Base-by-base conservation (phyloP, 305 asterid species). In the Petunia hybrid region DNA sequence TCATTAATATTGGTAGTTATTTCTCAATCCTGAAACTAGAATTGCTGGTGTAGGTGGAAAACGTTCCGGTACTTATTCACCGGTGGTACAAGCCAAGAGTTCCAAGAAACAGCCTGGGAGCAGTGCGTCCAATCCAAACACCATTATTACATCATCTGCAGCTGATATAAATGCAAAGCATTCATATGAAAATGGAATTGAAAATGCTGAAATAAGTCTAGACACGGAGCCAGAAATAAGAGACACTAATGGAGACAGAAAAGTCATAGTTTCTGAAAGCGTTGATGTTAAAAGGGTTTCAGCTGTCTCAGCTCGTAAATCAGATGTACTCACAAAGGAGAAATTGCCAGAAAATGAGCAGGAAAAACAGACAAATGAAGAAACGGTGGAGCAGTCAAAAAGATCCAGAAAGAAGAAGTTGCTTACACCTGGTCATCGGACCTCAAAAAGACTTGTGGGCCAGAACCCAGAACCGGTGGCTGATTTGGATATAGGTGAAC, bases 391-490 rank as follows among this genome's bases (percentile, higher is more conserved):
- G 61, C 51, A 83, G 41, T 77, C 81, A 40, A 22, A 53, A 43
- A 71, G 78, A 57, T 42, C 40, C 62, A 82, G 81, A 67, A 81
- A 62, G 57, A 82, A 76, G 74, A 71, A 86, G 76, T 81, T 80
- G 76, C 45, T 61, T 53, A 68, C 82, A 55, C 85, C 88, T 64
- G 82, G 82, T 39, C 79, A 89, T 36, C 81, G 91, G 80, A 57
- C 80, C 56, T 88, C 91, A 31, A 85, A 89, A 81, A 85, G 91
- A 84, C 87, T 89, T 66, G 87, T 87, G n/a, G 85, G 86, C 16
- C 57, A 63, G 67, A 80, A 83, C 81, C 84, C 81, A 57, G 90
- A 89, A 59, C 68, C 36, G 51, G 82, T 76, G 63, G 75, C 82
- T 13, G 78, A 80, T 48, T 13, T 73, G 76, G 65, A 68, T 64